Evolutionary conservation across 2,329 filamentous ascomycete genomes (phyloP).

Genomic region (Tympanopsis confertula): DNA sequence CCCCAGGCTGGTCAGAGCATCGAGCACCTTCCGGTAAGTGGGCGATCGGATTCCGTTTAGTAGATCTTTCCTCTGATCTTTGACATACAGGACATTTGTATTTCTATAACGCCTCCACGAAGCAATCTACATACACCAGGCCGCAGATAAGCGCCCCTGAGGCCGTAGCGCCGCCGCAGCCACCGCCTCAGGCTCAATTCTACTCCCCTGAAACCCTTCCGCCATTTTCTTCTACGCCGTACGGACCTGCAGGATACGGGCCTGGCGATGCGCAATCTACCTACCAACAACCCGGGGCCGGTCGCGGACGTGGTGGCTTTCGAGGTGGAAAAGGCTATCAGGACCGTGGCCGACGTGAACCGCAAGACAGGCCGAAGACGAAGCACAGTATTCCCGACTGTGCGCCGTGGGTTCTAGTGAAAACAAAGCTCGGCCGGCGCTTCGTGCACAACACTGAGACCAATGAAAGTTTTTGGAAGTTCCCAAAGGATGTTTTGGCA

Average conservation of each 20-base stretch:
- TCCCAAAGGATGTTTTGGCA: conserved; percentile 44
- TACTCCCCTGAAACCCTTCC: conserved; percentile 8
- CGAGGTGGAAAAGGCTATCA: conserved; percentile 26
- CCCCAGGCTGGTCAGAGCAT: conserved; percentile 48
- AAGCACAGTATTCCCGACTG: conserved; percentile 45
- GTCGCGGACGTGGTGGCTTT: conserved; percentile 15
- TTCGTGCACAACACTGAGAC: conserved; percentile 54
- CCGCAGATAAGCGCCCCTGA: conserved; percentile 14
- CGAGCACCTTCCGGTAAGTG: conserved; percentile 41
- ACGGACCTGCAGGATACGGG: background rate
- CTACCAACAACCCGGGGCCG: background rate
- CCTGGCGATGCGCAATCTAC: background rate
- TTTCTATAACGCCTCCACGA: conserved; percentile 44
- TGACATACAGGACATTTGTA: conserved; percentile 36
- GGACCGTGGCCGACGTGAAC: conserved; percentile 28
- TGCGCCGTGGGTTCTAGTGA: conserved; percentile 49
- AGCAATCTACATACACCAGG: conserved; percentile 45
- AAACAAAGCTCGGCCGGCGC: conserved; percentile 45
- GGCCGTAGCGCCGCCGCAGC: conserved; percentile 5
- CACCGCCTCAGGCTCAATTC: conserved; percentile 6
- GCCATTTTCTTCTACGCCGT: conserved; percentile 12
- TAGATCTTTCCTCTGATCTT: conserved; percentile 7
- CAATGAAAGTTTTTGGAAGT: conserved; percentile 55
- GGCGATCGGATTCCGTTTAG: conserved; percentile 2
- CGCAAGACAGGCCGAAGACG: conserved; percentile 45